Evolutionary conservation across 129 eudicot species (phyloP), one percentile per base, ranked within the genome.

Genomic region (Pseudognaphalium luteoalbum): DNA sequence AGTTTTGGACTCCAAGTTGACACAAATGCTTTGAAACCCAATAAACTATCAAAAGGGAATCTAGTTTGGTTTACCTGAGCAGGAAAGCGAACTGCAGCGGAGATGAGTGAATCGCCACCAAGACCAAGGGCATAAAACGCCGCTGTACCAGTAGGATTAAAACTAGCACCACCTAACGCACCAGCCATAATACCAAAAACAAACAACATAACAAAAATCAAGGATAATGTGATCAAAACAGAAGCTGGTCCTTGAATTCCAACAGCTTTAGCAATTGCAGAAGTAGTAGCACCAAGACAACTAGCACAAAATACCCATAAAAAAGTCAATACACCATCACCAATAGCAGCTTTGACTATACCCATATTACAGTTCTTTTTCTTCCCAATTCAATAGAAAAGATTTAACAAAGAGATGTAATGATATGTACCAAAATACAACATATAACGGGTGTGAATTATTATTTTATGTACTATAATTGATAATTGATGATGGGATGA

Each of bases 101-200:
- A 85, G 81, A 80, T 19, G n/a, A 92, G 88, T 21, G 91, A 79
- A 22, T 77, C 86, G 12, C 76, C 85, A 19, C 87, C 66, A 21
- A 81, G 37, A 9, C 97, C 97, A 28, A 85, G 84, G 41, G 93
- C 97, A 72, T 85, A 87, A 54, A 92, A 87, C 25, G 96, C 96
- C 15, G 91, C 96, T 20, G 91, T 89, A 57, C 80, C 91, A 14
- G 97, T 86, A 42, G 96, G 93, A 52, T 89, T 92, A 62, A 92
- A 92, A 62, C 89, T 85, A 70, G 97, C 97, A 6, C 97, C 96
- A 60, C 96, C 96, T 61, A 92, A 56, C 15, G 62, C 74, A 21
- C 47, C 76, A 0, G 74, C 91, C 42, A 89, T 76, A 19, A 76
- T 62, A 16, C 92, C 91, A 47, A 89, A 92, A 0, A 86, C 2